These are phyloP conservation scores for Solanum hybrid DNA, from an alignment of 305 asterid species.

Conservation along the genomic window DNA sequence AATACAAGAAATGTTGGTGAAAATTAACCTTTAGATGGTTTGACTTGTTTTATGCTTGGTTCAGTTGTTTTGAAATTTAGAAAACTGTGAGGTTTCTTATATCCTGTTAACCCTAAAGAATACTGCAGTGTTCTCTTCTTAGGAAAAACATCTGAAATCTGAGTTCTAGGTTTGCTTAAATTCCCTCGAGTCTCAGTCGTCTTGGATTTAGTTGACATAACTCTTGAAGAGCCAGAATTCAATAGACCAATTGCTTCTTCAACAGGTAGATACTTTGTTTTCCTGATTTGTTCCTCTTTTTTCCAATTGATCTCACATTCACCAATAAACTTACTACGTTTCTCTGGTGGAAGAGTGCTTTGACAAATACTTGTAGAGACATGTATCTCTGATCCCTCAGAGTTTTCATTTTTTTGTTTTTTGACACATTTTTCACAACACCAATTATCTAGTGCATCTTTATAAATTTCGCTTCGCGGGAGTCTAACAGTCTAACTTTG, in stretches of 20 bases:
- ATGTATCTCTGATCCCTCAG: not conserved
- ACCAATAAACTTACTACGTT: not conserved
- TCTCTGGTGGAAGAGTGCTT: not conserved
- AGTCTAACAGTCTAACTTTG: not conserved
- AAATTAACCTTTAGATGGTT: not conserved
- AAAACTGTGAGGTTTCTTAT: conserved; percentile 11
- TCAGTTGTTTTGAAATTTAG: not conserved
- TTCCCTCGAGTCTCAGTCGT: too few species aligned
- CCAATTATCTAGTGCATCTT: conserved; percentile 20
- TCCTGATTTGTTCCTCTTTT: conserved; percentile 29
- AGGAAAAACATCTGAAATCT: too few species aligned
- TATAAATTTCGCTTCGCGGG: not conserved
- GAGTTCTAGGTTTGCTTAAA: too few species aligned
- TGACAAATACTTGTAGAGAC: not conserved
- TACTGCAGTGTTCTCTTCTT: too few species aligned
- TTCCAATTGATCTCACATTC: conserved; percentile 15
- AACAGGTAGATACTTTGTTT: conserved; percentile 28
- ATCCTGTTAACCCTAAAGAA: too few species aligned
- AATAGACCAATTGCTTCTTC: conserved; percentile 28
- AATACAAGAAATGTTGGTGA: not conserved
- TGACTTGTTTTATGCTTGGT: not conserved
- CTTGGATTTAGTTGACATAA: not conserved
- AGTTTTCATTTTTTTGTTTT: not conserved
- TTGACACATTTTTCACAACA: conserved; percentile 29
- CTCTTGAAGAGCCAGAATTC: not conserved